Conservation (phyloP, 108 stramenopile species). For the Mediolabrus comicus region DNA sequence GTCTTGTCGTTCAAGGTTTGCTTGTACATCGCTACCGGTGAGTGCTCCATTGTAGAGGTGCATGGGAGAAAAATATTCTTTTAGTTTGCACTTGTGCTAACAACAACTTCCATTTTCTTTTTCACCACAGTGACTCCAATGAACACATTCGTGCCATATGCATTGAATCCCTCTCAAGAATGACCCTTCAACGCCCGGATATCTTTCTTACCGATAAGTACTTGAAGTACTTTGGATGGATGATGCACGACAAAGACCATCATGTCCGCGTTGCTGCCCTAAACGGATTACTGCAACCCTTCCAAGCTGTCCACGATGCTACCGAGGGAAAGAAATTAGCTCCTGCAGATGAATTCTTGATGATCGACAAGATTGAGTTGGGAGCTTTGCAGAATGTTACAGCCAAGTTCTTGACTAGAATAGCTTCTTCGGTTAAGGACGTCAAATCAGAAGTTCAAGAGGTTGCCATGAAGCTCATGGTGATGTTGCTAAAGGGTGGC, state of each 20-base stretch:
- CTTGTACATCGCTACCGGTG: conserved; percentile 77
- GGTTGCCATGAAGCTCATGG: conserved; percentile 63
- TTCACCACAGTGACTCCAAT: conserved; percentile 61
- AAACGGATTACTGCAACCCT: conserved; percentile 62
- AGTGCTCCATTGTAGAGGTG: not conserved
- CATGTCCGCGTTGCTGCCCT: conserved; percentile 70
- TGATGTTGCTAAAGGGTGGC: conserved; percentile 58
- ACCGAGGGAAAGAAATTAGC: conserved; percentile 11
- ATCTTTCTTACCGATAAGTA: conserved; percentile 79
- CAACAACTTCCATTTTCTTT: not conserved
- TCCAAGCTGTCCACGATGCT: conserved; percentile 37
- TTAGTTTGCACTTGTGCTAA: too few species aligned
- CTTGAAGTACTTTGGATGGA: conserved; percentile 92
- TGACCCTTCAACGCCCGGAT: conserved; percentile 74
- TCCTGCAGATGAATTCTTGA: conserved; percentile 24
- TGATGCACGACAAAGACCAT: conserved; percentile 72
- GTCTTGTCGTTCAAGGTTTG: conserved; percentile 58
- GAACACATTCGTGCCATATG: conserved; percentile 66
- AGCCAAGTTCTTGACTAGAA: conserved; percentile 67
- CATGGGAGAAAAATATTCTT: too few species aligned
- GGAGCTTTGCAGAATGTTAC: conserved; percentile 58
- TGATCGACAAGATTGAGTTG: conserved; percentile 57
- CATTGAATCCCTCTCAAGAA: conserved; percentile 57
- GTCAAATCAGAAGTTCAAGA: conserved; percentile 71
- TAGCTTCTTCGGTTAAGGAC: conserved; percentile 66